Base-by-base conservation (phyloP, 2,329 filamentous ascomycete species). In the Magnaporthiopsis poae region DNA sequence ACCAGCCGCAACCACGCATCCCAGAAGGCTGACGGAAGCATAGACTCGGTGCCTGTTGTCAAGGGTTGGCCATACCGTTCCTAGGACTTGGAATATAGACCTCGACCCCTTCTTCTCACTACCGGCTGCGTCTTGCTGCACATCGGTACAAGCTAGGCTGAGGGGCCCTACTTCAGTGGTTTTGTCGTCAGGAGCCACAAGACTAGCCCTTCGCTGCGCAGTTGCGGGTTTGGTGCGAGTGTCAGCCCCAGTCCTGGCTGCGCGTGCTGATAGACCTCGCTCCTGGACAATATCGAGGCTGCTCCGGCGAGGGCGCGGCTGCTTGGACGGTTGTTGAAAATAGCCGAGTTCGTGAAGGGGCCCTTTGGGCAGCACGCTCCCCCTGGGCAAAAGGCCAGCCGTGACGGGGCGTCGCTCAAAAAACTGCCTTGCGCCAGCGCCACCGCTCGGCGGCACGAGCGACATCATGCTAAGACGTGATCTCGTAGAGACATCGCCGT, bases 31-130 rank as follows among this genome's bases (percentile, higher is more conserved):
- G 1, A 84, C 66, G 0, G 88, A 35, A 0, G 96, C 77, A 15
- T 84, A 74, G 0, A 83, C 1, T 1, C 83, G 85, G 15, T 88
- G 80, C 8, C 69, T 76, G 65, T 71, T 72, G 0, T 79, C 77
- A 0, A 96, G 77, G 0, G 77, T 81, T 0, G 90, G 89, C 86
- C 90, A 90, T 0, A 96, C 81, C 0, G 90, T 92, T 18, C 75
- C 76, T 63, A 93, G 78, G 27, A 92, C 88, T n/a, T 79, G 74
- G 27, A 72, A 75, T 3, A 91, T 71, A 0, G 81, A 75, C 2
- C 31, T 61, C 46, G 46, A 71, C 31, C 3, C 31, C 31, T 8
- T 65, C 33, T 18, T 60, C 12, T 46, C 25, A 3, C 12, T 33
- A 13, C 7, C 5, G 18, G 56, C 21, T 11, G 56, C 12, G 1